phyloP scores from a whole-genome alignment of 169 alveolate genomes.

The Eimeria mitis region DNA sequence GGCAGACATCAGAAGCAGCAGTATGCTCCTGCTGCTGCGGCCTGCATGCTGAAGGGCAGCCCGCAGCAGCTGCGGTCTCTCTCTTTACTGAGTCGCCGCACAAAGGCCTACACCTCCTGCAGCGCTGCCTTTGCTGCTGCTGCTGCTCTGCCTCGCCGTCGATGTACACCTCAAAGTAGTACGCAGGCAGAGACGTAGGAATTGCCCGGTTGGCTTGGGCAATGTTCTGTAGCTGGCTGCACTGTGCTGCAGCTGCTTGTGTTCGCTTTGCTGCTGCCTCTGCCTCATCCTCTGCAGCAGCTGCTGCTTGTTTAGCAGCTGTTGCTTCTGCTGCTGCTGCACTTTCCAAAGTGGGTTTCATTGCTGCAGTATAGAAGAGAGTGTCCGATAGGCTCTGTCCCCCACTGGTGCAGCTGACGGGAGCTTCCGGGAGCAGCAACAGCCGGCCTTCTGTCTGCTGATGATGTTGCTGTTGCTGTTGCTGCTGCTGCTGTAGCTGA shows the following conservation, averaged over 20 bases:
- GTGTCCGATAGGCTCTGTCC: slow-evolving; percentile 28
- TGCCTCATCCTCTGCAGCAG: slow-evolving; percentile 40
- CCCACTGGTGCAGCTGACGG: slow-evolving; percentile 8
- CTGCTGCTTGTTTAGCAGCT: slow-evolving; percentile 19
- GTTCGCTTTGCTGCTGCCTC: slow-evolving; percentile 43
- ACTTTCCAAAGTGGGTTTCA: background rate
- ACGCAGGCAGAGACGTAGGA: slow-evolving; percentile 76
- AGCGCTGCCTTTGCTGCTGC: background rate
- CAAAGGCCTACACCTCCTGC: slow-evolving; percentile 16
- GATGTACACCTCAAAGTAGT: slow-evolving; percentile 83
- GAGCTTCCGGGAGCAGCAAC: slow-evolving; percentile 31
- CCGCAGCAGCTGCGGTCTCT: slow-evolving; percentile 14
- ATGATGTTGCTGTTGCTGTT: slow-evolving; percentile 30
- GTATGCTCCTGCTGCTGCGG: background rate
- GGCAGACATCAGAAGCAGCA: background rate
- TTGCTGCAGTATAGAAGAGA: slow-evolving; percentile 1
- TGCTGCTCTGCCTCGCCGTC: slow-evolving; percentile 6
- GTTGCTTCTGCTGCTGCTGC: slow-evolving; percentile 19
- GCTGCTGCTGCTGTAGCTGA: slow-evolving; percentile 12
- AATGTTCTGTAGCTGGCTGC: slow-evolving; percentile 10
- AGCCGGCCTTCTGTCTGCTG: background rate
- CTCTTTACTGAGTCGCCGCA: background rate
- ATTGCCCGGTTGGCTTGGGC: slow-evolving; percentile 79
- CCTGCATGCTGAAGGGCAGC: background rate
- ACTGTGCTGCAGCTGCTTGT: background rate